A percentile compares a stretch with the other conserved stretches of the same genome.
Evolutionary conservation across 805 yeast species (phyloP).

Genomic region (Naumovozyma castellii): DNA sequence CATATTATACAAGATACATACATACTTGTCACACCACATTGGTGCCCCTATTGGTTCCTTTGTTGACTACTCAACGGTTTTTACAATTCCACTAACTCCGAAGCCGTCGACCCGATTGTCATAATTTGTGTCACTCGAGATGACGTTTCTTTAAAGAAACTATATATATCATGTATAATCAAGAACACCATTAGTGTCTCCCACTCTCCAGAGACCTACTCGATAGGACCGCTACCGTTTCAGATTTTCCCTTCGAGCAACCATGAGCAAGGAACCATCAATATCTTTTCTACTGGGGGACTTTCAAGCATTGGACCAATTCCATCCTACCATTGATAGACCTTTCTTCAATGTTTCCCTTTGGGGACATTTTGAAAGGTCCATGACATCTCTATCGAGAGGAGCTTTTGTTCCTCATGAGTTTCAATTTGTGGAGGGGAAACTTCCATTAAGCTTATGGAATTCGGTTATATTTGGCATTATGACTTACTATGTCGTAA

Average conservation of each 20-base stretch:
- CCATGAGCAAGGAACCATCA: not conserved
- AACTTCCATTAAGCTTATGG: constrained; percentile 59
- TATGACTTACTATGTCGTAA: constrained; percentile 59
- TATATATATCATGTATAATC: no score
- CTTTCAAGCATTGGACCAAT: not conserved
- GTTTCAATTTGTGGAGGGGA: constrained; percentile 56
- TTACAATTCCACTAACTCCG: no score
- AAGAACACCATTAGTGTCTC: no score
- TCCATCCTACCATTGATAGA: constrained; percentile 18
- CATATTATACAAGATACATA: not conserved
- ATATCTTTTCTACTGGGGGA: not conserved
- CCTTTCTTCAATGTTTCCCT: constrained; percentile 13
- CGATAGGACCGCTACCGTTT: no score
- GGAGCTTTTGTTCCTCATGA: constrained; percentile 31
- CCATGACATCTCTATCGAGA: constrained; percentile 12
- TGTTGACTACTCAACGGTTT: no score
- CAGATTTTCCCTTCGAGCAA: no score
- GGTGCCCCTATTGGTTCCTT: no score
- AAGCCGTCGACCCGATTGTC: no score
- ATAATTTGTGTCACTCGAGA: no score
- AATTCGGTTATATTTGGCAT: constrained; percentile 50
- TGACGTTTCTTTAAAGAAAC: no score
- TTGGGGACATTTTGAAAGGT: constrained; percentile 23
- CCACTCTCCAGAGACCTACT: no score
- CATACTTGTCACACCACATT: not conserved